Base-by-base conservation (phyloP, 768 basidiomycete species). In the Leccinum arenicola region DNA sequence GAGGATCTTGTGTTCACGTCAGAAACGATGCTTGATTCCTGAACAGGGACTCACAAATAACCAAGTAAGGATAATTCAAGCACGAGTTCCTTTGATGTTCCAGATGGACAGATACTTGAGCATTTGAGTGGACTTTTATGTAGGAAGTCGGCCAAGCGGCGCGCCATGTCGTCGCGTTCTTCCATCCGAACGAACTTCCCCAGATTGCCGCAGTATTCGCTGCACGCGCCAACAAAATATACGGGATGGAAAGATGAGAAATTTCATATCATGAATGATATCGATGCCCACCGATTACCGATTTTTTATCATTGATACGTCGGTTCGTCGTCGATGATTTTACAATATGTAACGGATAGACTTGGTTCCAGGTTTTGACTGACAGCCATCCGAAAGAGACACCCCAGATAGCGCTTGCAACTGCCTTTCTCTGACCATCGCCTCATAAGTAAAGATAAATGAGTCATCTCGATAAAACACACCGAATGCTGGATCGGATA, bases 191-290 rank as follows among this genome's bases (percentile, higher is more conserved):
- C 23, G 68, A 66, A 52, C 17, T 54, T 47, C 58, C 60, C 79
- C 23, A 60, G 10, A 83, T 81, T 4, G 76, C 29, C 9, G 31
- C 29, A 31, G 23, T 33, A 79, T 69, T 73, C 82, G 77, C 50
- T 87, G 77, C 58, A 71, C 17, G 45, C 9, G 21, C 8, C 76
- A 81, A 31, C 83, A 67, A 66, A 87, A 81, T 19, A 83, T 85
- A 11, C 83, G 78, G 33, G 78, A 77, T n/a, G 80, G 67, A 51
- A 75, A 75, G 17, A 15, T 53, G 45, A 61, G 60, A 36, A 56
- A 40, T 48, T 19, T 4, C 9, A 62, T 0, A 23, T 49, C 21
- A 50, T 48, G 17, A 23, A 27, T 25, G 8, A 35, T 21, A 17
- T 19, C 31, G 29, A 45, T 4, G 12, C 64, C 58, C 40, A 65